Conservation (phyloP, 345 rosid species). For the Lepidium aucheri region DNA sequence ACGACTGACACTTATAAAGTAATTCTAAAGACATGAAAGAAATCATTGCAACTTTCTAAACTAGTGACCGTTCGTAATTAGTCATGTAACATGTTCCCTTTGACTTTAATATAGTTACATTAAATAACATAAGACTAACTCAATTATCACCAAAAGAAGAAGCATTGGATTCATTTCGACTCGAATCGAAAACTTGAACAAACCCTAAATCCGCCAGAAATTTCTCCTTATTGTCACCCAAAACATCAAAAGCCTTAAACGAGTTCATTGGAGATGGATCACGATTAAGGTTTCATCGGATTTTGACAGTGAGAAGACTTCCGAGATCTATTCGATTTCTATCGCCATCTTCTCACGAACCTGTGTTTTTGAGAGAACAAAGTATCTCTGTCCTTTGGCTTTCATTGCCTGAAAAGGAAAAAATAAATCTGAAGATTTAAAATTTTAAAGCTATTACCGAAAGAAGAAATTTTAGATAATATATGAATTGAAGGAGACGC, state of each 20-base stretch:
- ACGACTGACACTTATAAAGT: too few species aligned
- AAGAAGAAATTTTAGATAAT: not conserved
- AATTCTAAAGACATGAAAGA: too few species aligned
- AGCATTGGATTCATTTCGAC: not conserved
- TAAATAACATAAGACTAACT: too few species aligned
- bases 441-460: not conserved
- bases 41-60: too few species aligned
- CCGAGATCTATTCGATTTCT: not conserved
- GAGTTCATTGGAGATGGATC: conserved; percentile 8
- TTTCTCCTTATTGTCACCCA: conserved; percentile 6
- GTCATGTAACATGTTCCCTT: too few species aligned
- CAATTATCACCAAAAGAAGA: not conserved
- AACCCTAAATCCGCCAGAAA: not conserved
- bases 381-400: not conserved
- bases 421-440: not conserved
- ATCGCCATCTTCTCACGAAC: not conserved
- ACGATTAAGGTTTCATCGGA: not conserved
- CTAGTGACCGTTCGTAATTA: too few species aligned
- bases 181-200: not conserved
- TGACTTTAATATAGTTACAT: too few species aligned
- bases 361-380: not conserved
- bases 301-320: not conserved
- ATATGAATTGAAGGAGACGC: not conserved
- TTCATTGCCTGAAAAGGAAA: conserved; percentile 6
- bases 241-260: not conserved